These are phyloP conservation scores for Trichoderma virens DNA, from an alignment of 495 filamentous ascomycete genomes.

Conservation along the genomic window DNA sequence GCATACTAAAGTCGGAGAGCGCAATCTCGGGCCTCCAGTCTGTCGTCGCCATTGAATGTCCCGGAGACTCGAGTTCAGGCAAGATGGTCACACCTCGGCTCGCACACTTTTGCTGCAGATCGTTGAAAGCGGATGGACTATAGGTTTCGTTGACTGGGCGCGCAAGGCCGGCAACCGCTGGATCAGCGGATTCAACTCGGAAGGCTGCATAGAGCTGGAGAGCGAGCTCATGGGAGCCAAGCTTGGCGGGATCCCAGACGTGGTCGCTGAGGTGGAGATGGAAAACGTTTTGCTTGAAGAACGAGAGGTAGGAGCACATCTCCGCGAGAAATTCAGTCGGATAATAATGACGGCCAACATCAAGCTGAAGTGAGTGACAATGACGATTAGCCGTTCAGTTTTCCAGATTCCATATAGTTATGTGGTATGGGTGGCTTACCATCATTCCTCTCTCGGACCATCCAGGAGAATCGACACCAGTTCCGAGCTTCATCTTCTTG, in stretches of 20 bases:
- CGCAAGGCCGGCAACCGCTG: conserved; percentile 33
- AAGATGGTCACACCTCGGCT: conserved; percentile 44
- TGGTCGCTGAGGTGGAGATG: conserved; percentile 53
- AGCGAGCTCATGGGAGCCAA: conserved; percentile 45
- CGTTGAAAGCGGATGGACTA: conserved; percentile 37
- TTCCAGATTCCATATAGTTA: background rate
- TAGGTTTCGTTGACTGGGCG: conserved; percentile 43
- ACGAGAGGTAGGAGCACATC: conserved; percentile 48
- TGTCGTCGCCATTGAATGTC: conserved; percentile 44
- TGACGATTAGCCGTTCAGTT: background rate
- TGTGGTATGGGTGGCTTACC: background rate
- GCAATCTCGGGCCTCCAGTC: conserved; percentile 51
- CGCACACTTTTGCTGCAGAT: conserved; percentile 45
- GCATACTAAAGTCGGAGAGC: conserved; percentile 40
- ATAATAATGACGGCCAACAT: conserved; percentile 53
- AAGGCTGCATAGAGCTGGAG: conserved; percentile 46
- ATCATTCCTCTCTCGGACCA: conserved; percentile 44
- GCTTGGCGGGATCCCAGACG: conserved; percentile 39
- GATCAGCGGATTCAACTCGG: conserved; percentile 34
- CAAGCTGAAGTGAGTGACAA: conserved; percentile 20
- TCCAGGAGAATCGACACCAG: conserved; percentile 36
- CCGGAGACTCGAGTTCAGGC: conserved; percentile 49
- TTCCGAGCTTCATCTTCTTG: conserved; percentile 25
- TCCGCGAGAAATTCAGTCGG: conserved; percentile 44
- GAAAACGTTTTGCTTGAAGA: conserved; percentile 52